Evolutionary conservation across 768 basidiomycete genomes (phyloP).

Genomic region (Mycena rebaudengoi): DNA sequence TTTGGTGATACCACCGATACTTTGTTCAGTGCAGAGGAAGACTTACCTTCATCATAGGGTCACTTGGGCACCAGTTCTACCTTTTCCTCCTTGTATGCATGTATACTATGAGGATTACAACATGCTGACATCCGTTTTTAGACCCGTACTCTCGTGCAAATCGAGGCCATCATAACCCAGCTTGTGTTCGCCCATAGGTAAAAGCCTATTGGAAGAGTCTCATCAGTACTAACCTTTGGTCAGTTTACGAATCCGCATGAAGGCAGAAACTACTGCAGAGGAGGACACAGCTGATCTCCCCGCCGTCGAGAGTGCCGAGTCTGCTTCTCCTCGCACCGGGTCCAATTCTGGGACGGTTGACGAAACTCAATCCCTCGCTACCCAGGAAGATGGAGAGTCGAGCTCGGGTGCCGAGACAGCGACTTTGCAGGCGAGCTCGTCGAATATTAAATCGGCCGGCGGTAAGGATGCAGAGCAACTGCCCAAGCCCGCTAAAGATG

Average conservation of each 20-base stretch:
- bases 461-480: background rate
- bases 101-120: slow-evolving; percentile 43
- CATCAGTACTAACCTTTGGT: background rate
- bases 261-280: no score
- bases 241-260: slow-evolving; percentile 66
- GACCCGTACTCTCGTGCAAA: slow-evolving; percentile 57
- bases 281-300: background rate
- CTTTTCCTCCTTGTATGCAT: slow-evolving; percentile 44
- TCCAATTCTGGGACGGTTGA: background rate
- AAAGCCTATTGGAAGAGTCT: background rate
- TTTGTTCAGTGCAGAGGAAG: no score
- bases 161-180: slow-evolving; percentile 54
- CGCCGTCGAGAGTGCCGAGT: background rate
- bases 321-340: background rate
- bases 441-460: slow-evolving; percentile 36
- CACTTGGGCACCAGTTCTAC: slow-evolving; percentile 63
- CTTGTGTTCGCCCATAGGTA: slow-evolving; percentile 50
- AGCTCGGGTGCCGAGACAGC: background rate
- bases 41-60: slow-evolving; percentile 9
- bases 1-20: no score
- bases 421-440: slow-evolving; percentile 1
- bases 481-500: background rate
- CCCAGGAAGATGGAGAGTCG: no score
- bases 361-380: background rate
- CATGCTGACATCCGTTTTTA: slow-evolving; percentile 1